Base-by-base conservation (phyloP, 2,329 filamentous ascomycete genomes). In the Tolypocladium amazonense region DNA sequence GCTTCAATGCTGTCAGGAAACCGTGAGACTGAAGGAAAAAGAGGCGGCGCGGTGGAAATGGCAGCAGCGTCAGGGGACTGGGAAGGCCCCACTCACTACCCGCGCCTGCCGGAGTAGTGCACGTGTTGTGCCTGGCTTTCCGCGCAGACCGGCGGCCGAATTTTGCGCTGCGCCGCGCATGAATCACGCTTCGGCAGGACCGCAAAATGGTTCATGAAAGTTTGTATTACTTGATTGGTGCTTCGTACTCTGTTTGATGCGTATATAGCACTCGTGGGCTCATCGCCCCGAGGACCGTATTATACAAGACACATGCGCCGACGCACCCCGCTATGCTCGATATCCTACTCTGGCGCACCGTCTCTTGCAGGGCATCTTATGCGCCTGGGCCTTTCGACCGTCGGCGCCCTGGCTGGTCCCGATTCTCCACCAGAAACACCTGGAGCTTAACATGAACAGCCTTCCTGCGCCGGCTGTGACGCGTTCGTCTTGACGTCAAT, bases 401-500 rank as follows among this genome's bases (percentile, higher is more conserved):
- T 37, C 50, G 20, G 2, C 35, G 12, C 9, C 35, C 8, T 12
- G 38, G 15, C 27, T 37, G 25, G n/a, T 20, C 20, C 11, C 41
- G 15, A 52, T 38, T 15, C 33, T 55, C 18, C 57, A 30, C 15
- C 47, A 4, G 25, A 30, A 12, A 11, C 47, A 6, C n/a, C 27
- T 23, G n/a, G 47, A 38, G 56, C 57, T 70, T 69, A 76, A 66
- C 73, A 76, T 62, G 74, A 69, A 73, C 89, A 92, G 60, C 87
- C 86, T 62, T 92, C 88, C 74, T 92, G 89, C 70, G 81, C 82
- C 64, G 85, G 77, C 61, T 85, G 83, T 66, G 84, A 81, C 59
- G 84, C 84, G 75, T 86, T 90, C 70, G 92, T 92, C 76, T 93
- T 94, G 67, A 96, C 91, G 76, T 96, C 90, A 71, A 96, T 96